These are phyloP conservation scores for Pisolithus orientalis DNA, from an alignment of 768 basidiomycete genomes.

Conservation along the genomic window DNA sequence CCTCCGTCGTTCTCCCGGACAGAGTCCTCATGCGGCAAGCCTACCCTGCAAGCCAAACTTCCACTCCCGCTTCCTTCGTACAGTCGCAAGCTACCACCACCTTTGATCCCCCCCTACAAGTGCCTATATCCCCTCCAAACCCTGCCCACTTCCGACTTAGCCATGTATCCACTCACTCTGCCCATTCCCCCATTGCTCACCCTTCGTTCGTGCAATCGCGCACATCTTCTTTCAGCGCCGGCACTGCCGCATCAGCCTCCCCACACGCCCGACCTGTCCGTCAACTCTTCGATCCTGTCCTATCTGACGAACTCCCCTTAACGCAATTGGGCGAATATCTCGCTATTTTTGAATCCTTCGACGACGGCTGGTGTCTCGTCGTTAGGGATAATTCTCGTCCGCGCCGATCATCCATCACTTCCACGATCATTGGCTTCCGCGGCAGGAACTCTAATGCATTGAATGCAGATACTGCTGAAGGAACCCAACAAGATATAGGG, in stretches of 20 bases:
- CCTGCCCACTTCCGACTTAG: conserved; percentile 23
- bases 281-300: conserved; percentile 60
- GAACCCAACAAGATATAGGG: conserved; percentile 33
- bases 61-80: conserved; percentile 28
- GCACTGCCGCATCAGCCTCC: conserved; percentile 13
- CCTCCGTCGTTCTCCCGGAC: conserved; percentile 48
- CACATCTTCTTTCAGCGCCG: conserved; percentile 4
- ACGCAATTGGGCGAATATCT: conserved; percentile 50
- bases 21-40: conserved; percentile 35
- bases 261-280: conserved; percentile 48
- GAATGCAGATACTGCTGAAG: conserved; percentile 52
- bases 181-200: conserved; percentile 30
- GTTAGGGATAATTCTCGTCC: conserved; percentile 43
- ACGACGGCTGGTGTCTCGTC: conserved; percentile 79
- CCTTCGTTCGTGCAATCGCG: conserved; percentile 8
- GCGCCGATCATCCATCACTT: conserved; percentile 35
- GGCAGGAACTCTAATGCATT: conserved; percentile 17
- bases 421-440: conserved; percentile 7
- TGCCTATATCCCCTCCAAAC: conserved; percentile 14
- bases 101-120: conserved; percentile 11
- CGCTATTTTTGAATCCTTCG: conserved; percentile 58
- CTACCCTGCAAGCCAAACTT: conserved; percentile 35
- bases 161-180: conserved; percentile 28
- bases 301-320: conserved; percentile 68
- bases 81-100: conserved; percentile 2